Evolutionary conservation across 768 basidiomycete genomes (phyloP).

Genomic region (Suillus cothurnatus): DNA sequence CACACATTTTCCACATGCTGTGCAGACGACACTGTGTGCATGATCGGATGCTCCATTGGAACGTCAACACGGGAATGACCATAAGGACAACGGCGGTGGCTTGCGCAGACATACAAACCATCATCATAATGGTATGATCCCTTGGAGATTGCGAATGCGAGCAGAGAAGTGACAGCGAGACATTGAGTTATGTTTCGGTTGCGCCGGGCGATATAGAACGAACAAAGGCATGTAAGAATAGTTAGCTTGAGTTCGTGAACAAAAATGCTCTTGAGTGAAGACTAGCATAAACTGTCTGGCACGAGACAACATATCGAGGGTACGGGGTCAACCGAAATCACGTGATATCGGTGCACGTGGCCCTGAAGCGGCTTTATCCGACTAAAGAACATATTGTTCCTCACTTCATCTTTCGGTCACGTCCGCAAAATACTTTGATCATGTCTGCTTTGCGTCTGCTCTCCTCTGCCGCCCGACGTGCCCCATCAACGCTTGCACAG

Average conservation of each 20-base stretch:
- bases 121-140: no score
- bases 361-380: conserved; percentile 32
- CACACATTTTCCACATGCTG: not conserved
- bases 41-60: not conserved
- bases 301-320: no score
- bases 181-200: not conserved
- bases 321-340: conserved; percentile 19
- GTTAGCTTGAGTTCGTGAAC: no score
- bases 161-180: not conserved
- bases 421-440: conserved; percentile 25
- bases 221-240: not conserved
- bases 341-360: conserved; percentile 15
- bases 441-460: conserved; percentile 82
- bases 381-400: conserved; percentile 6
- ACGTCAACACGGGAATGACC: not conserved
- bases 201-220: not conserved
- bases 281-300: no score
- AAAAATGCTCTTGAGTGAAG: no score
- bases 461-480: conserved; percentile 62
- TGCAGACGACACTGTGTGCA: not conserved
- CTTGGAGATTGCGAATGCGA: no score
- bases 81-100: not conserved
- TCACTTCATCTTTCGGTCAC: conserved; percentile 6
- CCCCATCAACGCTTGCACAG: conserved; percentile 49
- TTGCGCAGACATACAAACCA: no score